Conservation (phyloP, 2,329 filamentous ascomycete genomes). For the Fusarium sp. region DNA sequence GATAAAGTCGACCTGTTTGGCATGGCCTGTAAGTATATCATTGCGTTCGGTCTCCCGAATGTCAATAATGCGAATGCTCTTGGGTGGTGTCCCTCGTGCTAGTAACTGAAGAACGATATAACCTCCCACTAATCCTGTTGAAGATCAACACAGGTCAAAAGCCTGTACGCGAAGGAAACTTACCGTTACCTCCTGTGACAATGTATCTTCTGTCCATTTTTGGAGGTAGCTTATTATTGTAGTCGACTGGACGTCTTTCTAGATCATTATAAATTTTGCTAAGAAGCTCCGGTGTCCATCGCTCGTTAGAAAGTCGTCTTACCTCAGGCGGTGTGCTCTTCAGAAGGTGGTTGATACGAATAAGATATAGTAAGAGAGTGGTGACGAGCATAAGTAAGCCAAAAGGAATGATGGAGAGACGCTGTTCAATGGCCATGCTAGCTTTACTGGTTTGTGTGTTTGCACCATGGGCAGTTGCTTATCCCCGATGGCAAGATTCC, state of each 20-base stretch:
- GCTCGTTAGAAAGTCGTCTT: neutral
- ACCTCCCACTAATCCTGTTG: conserved; percentile 15
- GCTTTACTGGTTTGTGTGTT: neutral
- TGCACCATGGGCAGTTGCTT: neutral
- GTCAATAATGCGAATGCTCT: conserved; percentile 11
- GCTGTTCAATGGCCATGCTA: neutral
- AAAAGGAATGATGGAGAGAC: neutral
- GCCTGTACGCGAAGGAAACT: fast-evolving
- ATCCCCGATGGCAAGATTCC: neutral
- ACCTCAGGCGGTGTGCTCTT: conserved; percentile 2
- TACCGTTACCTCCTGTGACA: conserved; percentile 17
- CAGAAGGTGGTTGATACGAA: neutral
- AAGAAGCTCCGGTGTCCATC: conserved; percentile 5
- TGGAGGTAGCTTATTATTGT: neutral
- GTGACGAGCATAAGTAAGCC: neutral
- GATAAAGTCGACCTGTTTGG: conserved; percentile 1
- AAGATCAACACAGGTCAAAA: neutral
- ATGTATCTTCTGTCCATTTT: conserved; percentile 16
- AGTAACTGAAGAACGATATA: conserved; percentile 22
- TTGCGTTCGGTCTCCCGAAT: conserved; percentile 16
- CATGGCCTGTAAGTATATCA: conserved; percentile 4
- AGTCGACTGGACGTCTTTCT: neutral
- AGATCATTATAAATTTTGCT: neutral
- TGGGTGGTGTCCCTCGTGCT: conserved; percentile 11
- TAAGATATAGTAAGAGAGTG: neutral